Evolutionary conservation across 2,329 filamentous ascomycete species (phyloP), one percentile per base, ranked within the genome.

Genomic region (Coleophoma crateriformis): DNA sequence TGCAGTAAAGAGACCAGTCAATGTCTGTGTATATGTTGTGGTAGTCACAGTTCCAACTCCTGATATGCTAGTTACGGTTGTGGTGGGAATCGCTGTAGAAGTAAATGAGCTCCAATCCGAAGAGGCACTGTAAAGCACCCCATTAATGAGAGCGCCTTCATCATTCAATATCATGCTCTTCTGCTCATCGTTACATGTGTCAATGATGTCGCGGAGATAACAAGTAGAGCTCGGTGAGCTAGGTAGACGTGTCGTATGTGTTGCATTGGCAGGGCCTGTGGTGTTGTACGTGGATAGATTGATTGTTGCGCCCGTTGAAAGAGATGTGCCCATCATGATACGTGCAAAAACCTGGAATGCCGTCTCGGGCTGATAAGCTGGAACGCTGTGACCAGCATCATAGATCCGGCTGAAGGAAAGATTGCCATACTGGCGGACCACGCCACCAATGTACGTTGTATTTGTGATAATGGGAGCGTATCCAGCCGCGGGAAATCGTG

Each of bases 351-450:
- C 74, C 51, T 75, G 66, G 46, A 74, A 78, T 3, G 74, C 70
- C 0, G 76, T 76, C 55, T 79, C 68, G 0, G 78, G 78, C 56
- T 81, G 76, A 56, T 79, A 81, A 0, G 73, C 69, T 13, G 74
- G 74, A 2, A 78, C 71, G 58, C 86, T 85, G 59, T 87, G 84
- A 2, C 84, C 83, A 14, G 82, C 75, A 58, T 86, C 78, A 63
- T 83, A 87, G 44, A 87, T 73, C 7, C 84, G 75, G 48, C 79
- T 80, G 63, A 87, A 87, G 14, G 77, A 82, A 48, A 87, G 76
- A 58, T 91, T 91, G 11, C 85, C 88, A 59, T 81, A 88, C 65
- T 94, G 87, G 4, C 88, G 79, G 0, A 89, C 87, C 49, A 81
- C 78, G 17, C 88, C 89, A 46, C 81, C 87, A 61, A 83, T 79